phyloP scores from a whole-genome alignment of 1,284 basidiomycete species.

The Limonomyces culmigenus region DNA sequence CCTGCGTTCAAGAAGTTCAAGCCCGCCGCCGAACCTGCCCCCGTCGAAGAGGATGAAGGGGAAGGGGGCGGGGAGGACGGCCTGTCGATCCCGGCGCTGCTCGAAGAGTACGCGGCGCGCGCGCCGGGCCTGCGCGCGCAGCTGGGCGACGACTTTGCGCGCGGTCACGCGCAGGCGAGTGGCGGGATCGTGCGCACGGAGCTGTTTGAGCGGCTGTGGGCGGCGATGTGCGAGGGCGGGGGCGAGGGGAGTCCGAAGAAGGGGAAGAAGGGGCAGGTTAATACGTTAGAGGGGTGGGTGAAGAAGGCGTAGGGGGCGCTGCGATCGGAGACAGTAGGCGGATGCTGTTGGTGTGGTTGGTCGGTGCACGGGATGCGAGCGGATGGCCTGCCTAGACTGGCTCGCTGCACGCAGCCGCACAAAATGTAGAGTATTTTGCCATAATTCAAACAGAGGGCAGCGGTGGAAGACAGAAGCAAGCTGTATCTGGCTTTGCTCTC shows the following conservation, averaged over 20 bases:
- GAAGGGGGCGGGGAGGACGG: conserved; percentile 1
- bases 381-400: too few species aligned
- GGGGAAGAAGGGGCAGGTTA: conserved; percentile 9
- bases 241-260: background rate
- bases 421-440: too few species aligned
- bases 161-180: conserved; percentile 17
- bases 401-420: too few species aligned
- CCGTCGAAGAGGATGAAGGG: background rate
- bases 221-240: conserved; percentile 8
- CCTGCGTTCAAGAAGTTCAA: background rate
- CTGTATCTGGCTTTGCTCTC: too few species aligned
- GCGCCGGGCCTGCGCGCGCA: conserved; percentile 12
- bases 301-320: conserved; percentile 4
- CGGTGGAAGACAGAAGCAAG: too few species aligned
- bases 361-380: too few species aligned
- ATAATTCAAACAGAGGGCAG: too few species aligned
- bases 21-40: conserved; percentile 1
- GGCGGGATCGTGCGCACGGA: conserved; percentile 15
- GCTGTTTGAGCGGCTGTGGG: conserved; percentile 13
- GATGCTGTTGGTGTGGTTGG: too few species aligned
- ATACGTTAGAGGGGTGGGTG: conserved; percentile 12
- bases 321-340: too few species aligned
- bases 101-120: conserved; percentile 12
- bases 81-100: conserved; percentile 13
- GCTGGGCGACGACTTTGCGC: conserved; percentile 16